Conservation (phyloP, 768 basidiomycete genomes). For the Coprinopsis marcescibilis region DNA sequence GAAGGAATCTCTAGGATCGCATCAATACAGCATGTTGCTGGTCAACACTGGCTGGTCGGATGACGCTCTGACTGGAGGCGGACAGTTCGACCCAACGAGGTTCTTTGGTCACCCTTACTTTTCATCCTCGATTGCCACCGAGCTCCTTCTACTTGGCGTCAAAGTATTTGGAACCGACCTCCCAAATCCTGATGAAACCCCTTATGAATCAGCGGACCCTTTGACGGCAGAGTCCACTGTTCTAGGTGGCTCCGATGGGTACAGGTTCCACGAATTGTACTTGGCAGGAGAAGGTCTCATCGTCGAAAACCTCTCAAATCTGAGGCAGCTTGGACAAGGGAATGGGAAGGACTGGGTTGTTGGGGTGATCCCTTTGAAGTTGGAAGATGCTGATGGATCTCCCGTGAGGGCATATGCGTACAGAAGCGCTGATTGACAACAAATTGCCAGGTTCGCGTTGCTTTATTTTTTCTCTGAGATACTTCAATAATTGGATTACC, state of each 20-base stretch:
- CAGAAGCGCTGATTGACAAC: slow-evolving; percentile 1
- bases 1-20: slow-evolving; percentile 28
- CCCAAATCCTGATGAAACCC: slow-evolving; percentile 63
- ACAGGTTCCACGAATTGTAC: slow-evolving; percentile 52
- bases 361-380: slow-evolving; percentile 51
- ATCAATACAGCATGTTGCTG: slow-evolving; percentile 38
- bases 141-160: neutral
- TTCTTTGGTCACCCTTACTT: slow-evolving; percentile 69
- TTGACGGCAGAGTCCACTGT: neutral
- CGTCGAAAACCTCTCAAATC: slow-evolving; percentile 62
- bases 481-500: too few species aligned
- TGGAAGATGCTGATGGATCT: slow-evolving; percentile 60
- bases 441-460: too few species aligned
- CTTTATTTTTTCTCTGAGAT: too few species aligned
- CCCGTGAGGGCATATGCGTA: slow-evolving; percentile 69
- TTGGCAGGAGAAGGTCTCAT: slow-evolving; percentile 61
- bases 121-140: slow-evolving; percentile 6
- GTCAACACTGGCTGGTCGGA: slow-evolving; percentile 67
- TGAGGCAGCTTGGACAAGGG: slow-evolving; percentile 30
- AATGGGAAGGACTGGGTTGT: slow-evolving; percentile 34
- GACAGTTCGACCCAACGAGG: slow-evolving; percentile 11
- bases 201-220: slow-evolving; percentile 20
- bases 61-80: slow-evolving; percentile 15
- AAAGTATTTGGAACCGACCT: slow-evolving; percentile 50
- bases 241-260: slow-evolving; percentile 30